These are phyloP conservation scores for Acanthamoeba sp. DNA, from an alignment of 208 protist species.

Conservation along the genomic window DNA sequence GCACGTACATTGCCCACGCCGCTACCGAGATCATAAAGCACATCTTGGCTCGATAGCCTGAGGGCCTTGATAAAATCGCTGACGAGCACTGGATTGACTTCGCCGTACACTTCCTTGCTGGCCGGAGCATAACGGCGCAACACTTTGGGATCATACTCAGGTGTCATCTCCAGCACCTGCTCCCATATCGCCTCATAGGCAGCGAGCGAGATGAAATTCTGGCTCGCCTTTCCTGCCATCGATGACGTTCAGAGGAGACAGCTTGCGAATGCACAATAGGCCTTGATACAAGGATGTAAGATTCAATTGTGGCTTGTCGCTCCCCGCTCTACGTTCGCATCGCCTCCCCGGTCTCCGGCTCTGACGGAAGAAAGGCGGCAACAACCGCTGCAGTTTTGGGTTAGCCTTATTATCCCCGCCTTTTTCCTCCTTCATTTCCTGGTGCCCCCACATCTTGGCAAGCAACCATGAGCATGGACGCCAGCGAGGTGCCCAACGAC, in stretches of 20 bases:
- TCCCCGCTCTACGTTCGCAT: background rate
- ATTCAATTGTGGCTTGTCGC: background rate
- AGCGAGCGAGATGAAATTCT: conserved; percentile 20
- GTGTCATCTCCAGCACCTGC: background rate
- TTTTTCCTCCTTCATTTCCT: background rate
- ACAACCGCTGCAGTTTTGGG: background rate
- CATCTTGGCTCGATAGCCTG: background rate
- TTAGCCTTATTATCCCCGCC: background rate
- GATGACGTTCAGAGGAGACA: no score
- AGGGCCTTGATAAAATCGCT: conserved; percentile 39
- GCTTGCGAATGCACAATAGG: no score
- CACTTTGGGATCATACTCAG: conserved; percentile 39
- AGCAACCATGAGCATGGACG: background rate
- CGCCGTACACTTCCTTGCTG: conserved; percentile 55
- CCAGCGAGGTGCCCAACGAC: background rate
- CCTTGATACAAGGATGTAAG: no score
- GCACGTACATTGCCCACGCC: conserved; percentile 60
- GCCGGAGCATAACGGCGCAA: conserved; percentile 18
- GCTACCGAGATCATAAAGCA: conserved; percentile 48
- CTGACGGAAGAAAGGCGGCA: background rate
- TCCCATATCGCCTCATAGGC: conserved; percentile 26
- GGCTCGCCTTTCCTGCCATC: background rate
- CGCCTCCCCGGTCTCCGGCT: background rate
- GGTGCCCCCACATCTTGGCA: background rate
- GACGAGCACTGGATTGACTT: conserved; percentile 53